Base-by-base conservation (phyloP, 2,329 filamentous ascomycete species). In the Aspergillus sp. region DNA sequence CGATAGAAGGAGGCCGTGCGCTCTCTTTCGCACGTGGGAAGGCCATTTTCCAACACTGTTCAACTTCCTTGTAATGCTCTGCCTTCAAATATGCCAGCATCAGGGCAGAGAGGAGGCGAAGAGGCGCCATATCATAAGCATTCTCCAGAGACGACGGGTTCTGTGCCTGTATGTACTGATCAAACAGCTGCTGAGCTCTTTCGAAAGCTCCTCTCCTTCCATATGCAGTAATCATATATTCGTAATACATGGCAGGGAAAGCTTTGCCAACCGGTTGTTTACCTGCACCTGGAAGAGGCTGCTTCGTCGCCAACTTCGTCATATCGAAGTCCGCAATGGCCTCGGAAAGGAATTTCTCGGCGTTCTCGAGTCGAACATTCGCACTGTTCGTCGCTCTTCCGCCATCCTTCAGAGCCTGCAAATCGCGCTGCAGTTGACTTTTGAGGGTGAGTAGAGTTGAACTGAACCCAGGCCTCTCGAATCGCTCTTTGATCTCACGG, bases 61-160 rank as follows among this genome's bases (percentile, higher is more conserved):
- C 79, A 17, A 93, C 84, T 47, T 82, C 78, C 4, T 80, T 74
- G 58, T 83, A 80, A 19, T 85, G 77, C 36, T 76, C 71, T 16
- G 85, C 80, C 47, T 78, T 74, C 41, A 83, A 73, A 63, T 88
- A 81, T 0, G 83, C 79, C 19, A 79, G 74, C 87, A 96, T 92
- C 52, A 93, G 70, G 8, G 85, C 79, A 46, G 79, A 77, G 19
- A 89, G 71, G 50, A 92, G 71, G 14, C 74, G 68, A 2, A 83
- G 70, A 0, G 85, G 82, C 14, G 81, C 71, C 1, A 68, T 55
- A 9, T 73, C 65, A 16, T 56, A 46, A 9, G 52, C 49, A 44
- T 64, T 51, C 16, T 51, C 55, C 9, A 46, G 13, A 40, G 56
- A 24, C 7, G 50, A 20, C 46, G 57, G 16, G 42, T 45, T 55